Evolutionary conservation across 768 basidiomycete species (phyloP).

Genomic region (Kwoniella sp.): DNA sequence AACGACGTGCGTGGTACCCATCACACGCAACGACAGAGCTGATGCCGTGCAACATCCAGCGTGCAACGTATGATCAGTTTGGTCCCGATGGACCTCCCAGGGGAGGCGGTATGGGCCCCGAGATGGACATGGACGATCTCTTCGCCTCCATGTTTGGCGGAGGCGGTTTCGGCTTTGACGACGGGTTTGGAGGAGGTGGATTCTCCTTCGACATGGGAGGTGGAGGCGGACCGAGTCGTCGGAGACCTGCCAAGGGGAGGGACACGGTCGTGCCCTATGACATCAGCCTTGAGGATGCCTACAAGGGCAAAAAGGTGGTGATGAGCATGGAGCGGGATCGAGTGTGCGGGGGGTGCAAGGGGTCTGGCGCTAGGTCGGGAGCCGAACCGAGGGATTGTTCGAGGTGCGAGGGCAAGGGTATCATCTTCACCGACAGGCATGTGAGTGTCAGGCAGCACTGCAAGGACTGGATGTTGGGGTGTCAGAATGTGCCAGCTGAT

Average conservation of each 20-base stretch:
- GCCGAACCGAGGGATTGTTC: conserved; percentile 80
- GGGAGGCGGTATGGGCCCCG: conserved; percentile 51
- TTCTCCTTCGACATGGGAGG: conserved; percentile 59
- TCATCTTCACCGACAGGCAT: conserved; percentile 44
- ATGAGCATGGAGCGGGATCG: conserved; percentile 84
- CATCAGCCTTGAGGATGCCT: conserved; percentile 86
- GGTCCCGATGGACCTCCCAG: conserved; percentile 38
- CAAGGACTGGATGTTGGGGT: too few relatives aligned
- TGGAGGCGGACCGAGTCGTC: conserved; percentile 3
- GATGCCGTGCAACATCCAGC: conserved; percentile 11
- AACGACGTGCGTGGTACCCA: conserved; percentile 26
- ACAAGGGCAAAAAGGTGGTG: conserved; percentile 81
- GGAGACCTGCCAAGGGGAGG: conserved; percentile 22
- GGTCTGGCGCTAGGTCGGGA: conserved; percentile 77
- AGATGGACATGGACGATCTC: conserved; percentile 49
- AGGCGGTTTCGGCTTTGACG: conserved; percentile 68
- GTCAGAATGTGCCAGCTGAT: not conserved
- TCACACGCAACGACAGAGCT: not conserved
- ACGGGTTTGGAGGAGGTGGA: conserved; percentile 49
- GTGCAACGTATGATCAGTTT: conserved; percentile 43
- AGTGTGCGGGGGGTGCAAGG: conserved; percentile 73
- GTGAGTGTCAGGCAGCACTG: conserved; percentile 40
- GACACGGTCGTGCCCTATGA: conserved; percentile 55
- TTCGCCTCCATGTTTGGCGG: conserved; percentile 50
- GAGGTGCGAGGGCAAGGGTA: conserved; percentile 76